A percentile compares a stretch with the other conserved stretches of the same genome.
Conservation (phyloP, 2,329 filamentous ascomycete genomes). For the Penicillium sclerotiorum region DNA sequence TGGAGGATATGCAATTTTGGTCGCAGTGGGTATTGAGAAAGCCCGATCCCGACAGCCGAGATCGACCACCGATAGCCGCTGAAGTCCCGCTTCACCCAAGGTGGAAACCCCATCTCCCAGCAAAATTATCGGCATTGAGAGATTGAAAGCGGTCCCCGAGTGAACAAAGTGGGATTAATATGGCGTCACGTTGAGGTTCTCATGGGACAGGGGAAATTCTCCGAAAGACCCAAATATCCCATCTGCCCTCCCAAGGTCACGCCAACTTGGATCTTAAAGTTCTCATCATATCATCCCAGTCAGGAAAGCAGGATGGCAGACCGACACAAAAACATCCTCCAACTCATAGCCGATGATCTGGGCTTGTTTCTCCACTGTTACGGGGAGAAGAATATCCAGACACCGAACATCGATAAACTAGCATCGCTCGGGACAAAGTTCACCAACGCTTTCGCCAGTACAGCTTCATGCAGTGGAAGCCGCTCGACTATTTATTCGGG, state of each 20-base stretch:
- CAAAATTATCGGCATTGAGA: background rate
- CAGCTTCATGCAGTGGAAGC: constrained; percentile 52
- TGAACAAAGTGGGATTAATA: too few relatives aligned
- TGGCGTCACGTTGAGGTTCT: too few relatives aligned
- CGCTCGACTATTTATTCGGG: constrained; percentile 54
- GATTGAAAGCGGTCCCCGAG: background rate
- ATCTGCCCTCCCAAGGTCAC: background rate
- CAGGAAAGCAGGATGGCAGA: background rate
- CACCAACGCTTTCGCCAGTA: constrained; percentile 25
- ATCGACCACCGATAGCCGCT: background rate
- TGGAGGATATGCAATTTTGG: background rate
- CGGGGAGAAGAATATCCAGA: constrained; percentile 27
- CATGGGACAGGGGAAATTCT: background rate
- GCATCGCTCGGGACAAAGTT: constrained; percentile 44
- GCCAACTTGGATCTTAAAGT: too few relatives aligned
- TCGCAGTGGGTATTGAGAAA: too few relatives aligned
- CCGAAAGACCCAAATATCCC: background rate
- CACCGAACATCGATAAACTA: constrained; percentile 47
- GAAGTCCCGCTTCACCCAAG: background rate
- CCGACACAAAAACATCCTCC: constrained; percentile 35
- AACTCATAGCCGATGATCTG: constrained; percentile 49
- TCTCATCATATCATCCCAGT: background rate
- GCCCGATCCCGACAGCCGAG: background rate
- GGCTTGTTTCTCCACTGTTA: constrained; percentile 44
- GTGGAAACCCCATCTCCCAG: background rate